phyloP scores from a whole-genome alignment of 768 basidiomycete species.

The Boletus rubroflammeus region DNA sequence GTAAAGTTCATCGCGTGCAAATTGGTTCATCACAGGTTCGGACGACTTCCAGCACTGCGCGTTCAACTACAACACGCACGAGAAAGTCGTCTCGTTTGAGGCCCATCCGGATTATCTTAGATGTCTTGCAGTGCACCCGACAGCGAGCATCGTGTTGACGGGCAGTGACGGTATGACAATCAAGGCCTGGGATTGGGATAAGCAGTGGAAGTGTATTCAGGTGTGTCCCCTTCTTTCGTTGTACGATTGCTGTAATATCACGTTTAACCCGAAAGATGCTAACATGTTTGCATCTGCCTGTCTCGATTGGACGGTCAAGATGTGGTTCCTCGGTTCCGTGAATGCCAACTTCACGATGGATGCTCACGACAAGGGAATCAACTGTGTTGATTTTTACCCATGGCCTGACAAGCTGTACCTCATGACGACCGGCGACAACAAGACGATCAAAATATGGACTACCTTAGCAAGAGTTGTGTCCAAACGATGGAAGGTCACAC shows the following conservation, averaged over 20 bases:
- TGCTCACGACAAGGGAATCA: slow-evolving; percentile 98
- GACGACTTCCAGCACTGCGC: slow-evolving; percentile 90
- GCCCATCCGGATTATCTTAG: slow-evolving; percentile 99
- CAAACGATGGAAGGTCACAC: slow-evolving; percentile 98
- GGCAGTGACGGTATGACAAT: slow-evolving; percentile 99
- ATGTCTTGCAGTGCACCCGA: slow-evolving; percentile 94
- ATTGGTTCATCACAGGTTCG: slow-evolving; percentile 92
- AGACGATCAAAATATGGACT: slow-evolving; percentile 98
- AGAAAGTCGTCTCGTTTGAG: slow-evolving; percentile 92
- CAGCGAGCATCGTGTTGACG: slow-evolving; percentile 85
- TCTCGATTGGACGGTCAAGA: slow-evolving; percentile 96
- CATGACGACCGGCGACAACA: slow-evolving; percentile 95
- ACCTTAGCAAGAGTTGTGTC: slow-evolving; percentile 95
- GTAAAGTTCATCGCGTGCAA: slow-evolving; percentile 94
- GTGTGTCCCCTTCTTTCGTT: slow-evolving; percentile 39
- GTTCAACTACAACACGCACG: slow-evolving; percentile 99
- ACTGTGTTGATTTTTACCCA: slow-evolving; percentile 98
- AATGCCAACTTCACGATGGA: slow-evolving; percentile 94
- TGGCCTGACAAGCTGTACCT: slow-evolving; percentile 96
- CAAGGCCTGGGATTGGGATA: slow-evolving; percentile 99
- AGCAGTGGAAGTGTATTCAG: slow-evolving; percentile 96
- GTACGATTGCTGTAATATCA: slow-evolving; percentile 50
- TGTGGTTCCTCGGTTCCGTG: slow-evolving; percentile 89
- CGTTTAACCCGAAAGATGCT: slow-evolving; percentile 95
- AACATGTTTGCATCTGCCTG: slow-evolving; percentile 98